Evolutionary conservation across 345 rosid genomes (phyloP), one percentile per base, ranked within the genome.

Genomic region (Populus ilicifolia): DNA sequence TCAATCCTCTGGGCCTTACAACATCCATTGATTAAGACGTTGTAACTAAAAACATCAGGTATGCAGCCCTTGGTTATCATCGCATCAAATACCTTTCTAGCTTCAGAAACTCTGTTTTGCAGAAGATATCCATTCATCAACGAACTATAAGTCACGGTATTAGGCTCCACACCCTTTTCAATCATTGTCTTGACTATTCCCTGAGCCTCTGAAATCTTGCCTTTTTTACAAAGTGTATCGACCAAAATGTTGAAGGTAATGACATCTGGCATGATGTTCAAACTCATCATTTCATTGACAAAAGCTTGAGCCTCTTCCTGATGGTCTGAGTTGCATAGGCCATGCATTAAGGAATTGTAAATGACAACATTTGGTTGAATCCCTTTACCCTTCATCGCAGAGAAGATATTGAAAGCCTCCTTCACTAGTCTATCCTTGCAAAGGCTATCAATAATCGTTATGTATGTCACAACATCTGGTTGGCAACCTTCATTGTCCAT

Each of bases 121-220:
- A 36, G 38, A 38, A 66, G 39, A 2, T 54, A 76, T 18, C 56
- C 79, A 25, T 18, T 50, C 43, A 76, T 54, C 59, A 54, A 14
- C 6, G 20, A 25, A n/a, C 4, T 1, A 11, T 48, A 76, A 0
- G 67, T 67, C 21, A 68, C 29, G 21, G 36, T 25, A 46, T 76
- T 14, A 67, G 79, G 54, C 52, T 38, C 29, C 25, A 76, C 20
- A 20, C 67, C 79, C 52, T 69, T 52, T 14, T 23, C n/a, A 69
- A 11, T 70, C 69, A 77, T 77, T 35, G 44, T 29, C 21, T 41
- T 66, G 5, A 70, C 17, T 5, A 77, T 33, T 11, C 67, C 74
- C 17, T 70, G 41, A 56, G 75, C 79, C 72, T 59, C 54, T 16
- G 50, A 44, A 46, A 62, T 61, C 79, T 39, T 77, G 6, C 78